Percentiles rank a stretch among this genome's conserved stretches.
These are phyloP conservation scores for Coriolopsis trogii DNA, from an alignment of 1,284 basidiomycete species.

Conservation along the genomic window DNA sequence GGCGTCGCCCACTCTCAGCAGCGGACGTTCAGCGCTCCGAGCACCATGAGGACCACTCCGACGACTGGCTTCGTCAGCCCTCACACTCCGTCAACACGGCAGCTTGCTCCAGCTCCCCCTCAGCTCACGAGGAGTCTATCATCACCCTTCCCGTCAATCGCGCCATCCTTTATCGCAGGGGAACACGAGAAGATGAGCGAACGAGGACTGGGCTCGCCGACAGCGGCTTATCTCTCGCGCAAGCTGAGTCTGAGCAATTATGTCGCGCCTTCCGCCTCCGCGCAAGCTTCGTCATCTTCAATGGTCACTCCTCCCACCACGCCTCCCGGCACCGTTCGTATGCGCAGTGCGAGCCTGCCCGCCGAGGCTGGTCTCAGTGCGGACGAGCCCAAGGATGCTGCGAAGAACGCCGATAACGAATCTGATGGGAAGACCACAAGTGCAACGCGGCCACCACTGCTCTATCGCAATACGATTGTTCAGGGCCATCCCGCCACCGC, in stretches of 20 bases:
- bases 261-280: slow-evolving; percentile 32
- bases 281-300: slow-evolving; percentile 3
- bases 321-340: slow-evolving; percentile 24
- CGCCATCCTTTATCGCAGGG: slow-evolving; percentile 10
- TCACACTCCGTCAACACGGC: slow-evolving; percentile 15
- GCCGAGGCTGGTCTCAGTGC: slow-evolving; percentile 17
- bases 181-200: slow-evolving; percentile 19
- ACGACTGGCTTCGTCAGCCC: slow-evolving; percentile 24
- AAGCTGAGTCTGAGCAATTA: slow-evolving; percentile 55
- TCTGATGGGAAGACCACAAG: slow-evolving; percentile 3
- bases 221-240: slow-evolving; percentile 32
- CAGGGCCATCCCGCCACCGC: slow-evolving; percentile 11
- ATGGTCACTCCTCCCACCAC: slow-evolving; percentile 35
- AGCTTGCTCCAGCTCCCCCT: slow-evolving; percentile 21
- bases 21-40: slow-evolving; percentile 40
- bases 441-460: slow-evolving; percentile 1
- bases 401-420: slow-evolving; percentile 1
- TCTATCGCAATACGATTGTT: slow-evolving; percentile 3
- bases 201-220: slow-evolving; percentile 17
- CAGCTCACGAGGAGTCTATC: slow-evolving; percentile 26
- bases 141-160: slow-evolving; percentile 26
- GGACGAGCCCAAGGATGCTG: slow-evolving; percentile 18
- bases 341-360: slow-evolving; percentile 23
- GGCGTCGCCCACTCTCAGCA: slow-evolving; percentile 32
- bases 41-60: slow-evolving; percentile 38